Conservation (phyloP, 192 early-diverging fungal genomes). For the Chytriomyces confervae region DNA sequence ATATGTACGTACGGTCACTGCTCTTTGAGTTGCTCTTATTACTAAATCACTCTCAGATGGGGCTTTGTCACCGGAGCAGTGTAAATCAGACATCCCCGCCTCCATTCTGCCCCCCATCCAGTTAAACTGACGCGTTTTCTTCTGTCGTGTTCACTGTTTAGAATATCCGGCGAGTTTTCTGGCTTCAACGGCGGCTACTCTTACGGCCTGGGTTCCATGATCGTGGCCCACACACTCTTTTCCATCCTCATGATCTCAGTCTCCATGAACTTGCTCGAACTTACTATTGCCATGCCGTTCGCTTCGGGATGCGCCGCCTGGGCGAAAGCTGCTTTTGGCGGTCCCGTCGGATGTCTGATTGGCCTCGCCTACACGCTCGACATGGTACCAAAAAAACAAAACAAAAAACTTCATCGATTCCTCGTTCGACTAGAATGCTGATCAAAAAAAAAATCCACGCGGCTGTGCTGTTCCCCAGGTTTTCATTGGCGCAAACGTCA, state of each 20-base stretch:
- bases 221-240: slow-evolving; percentile 29
- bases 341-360: slow-evolving; percentile 12
- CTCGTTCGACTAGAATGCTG: neutral
- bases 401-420: neutral
- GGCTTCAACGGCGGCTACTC: slow-evolving; percentile 35
- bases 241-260: slow-evolving; percentile 9
- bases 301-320: slow-evolving; percentile 21
- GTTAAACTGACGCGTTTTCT: neutral
- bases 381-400: neutral
- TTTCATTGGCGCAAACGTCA: slow-evolving; percentile 18
- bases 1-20: neutral
- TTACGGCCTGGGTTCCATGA: slow-evolving; percentile 37
- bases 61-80: slow-evolving; percentile 1
- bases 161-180: slow-evolving; percentile 37
- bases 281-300: slow-evolving; percentile 21
- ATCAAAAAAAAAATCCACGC: neutral
- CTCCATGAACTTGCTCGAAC: slow-evolving; percentile 16
- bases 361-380: slow-evolving; percentile 26
- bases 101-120: too few relatives aligned
- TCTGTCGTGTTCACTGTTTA: neutral
- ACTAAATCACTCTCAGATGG: neutral
- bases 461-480: neutral
- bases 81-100: neutral
- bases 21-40: neutral
- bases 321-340: slow-evolving; percentile 29